Evolutionary conservation across 177 flowering plant genomes (phyloP).

Genomic region (Vitis hybrid): DNA sequence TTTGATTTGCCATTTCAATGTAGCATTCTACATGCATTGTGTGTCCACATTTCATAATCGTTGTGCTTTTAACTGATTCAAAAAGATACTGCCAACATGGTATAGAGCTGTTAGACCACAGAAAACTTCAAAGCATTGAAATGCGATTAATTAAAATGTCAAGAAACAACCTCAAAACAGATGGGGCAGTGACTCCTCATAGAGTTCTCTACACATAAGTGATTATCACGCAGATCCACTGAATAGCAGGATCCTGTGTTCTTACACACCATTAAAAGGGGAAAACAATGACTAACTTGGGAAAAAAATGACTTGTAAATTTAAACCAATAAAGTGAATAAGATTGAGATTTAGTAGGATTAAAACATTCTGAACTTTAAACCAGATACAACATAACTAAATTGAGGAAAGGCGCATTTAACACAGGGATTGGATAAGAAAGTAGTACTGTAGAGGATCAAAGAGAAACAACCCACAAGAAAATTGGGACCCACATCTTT

Average conservation of each 20-base stretch:
- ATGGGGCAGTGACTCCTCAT: conserved; percentile 59
- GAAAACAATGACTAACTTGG: background rate
- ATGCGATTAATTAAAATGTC: background rate
- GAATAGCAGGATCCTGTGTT: conserved; percentile 56
- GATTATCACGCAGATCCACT: conserved; percentile 39
- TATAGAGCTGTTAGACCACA: conserved; percentile 9
- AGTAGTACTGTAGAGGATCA: too few relatives aligned
- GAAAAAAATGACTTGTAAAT: background rate
- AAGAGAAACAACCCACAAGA: too few relatives aligned
- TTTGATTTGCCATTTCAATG: conserved; percentile 31
- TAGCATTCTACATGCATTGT: conserved; percentile 56
- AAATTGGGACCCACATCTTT: too few relatives aligned
- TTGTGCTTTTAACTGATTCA: conserved; percentile 46
- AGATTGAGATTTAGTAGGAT: too few relatives aligned
- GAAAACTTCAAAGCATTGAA: background rate
- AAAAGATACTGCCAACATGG: conserved; percentile 47
- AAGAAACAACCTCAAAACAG: conserved; percentile 55
- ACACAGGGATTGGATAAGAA: too few relatives aligned
- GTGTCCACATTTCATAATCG: conserved; percentile 58
- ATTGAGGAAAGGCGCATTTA: too few relatives aligned
- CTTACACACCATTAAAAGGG: background rate
- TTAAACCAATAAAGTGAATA: background rate
- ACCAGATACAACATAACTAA: too few relatives aligned
- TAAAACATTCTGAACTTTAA: too few relatives aligned
- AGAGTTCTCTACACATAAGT: conserved; percentile 50